Evolutionary conservation across 768 basidiomycete species (phyloP).

Genomic region (Rhizopogon vesiculosus): DNA sequence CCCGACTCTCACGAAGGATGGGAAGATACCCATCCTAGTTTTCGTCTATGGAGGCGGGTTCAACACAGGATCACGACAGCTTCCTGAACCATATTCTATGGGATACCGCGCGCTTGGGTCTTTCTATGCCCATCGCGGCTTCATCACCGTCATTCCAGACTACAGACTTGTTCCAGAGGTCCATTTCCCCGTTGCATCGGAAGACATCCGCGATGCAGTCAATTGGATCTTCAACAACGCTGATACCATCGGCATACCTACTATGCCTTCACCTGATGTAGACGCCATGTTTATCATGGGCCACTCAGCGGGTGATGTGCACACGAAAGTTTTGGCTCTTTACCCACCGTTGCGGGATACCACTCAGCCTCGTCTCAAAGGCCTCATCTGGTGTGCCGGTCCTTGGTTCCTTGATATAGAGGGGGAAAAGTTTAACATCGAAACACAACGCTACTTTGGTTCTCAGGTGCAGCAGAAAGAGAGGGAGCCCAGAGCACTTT

Average conservation of each 20-base stretch:
- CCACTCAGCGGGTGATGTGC: conserved; percentile 60
- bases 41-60: conserved; percentile 70
- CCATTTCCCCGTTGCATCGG: conserved; percentile 48
- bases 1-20: conserved; percentile 14
- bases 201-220: conserved; percentile 59
- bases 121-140: conserved; percentile 56
- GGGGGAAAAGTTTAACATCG: conserved; percentile 19
- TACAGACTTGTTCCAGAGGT: conserved; percentile 59
- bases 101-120: conserved; percentile 53
- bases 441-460: conserved; percentile 25
- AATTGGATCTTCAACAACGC: conserved; percentile 44
- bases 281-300: conserved; percentile 45
- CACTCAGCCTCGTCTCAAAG: conserved; percentile 29
- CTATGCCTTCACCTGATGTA: conserved; percentile 31
- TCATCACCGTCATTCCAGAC: conserved; percentile 63
- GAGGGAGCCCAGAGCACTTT: conserved; percentile 38
- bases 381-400: conserved; percentile 42
- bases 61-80: conserved; percentile 41
- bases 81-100: conserved; percentile 43
- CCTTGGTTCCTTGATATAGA: conserved; percentile 34
- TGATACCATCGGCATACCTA: conserved; percentile 9
- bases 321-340: conserved; percentile 41
- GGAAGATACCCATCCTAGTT: conserved; percentile 48
- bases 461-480: conserved; percentile 37
- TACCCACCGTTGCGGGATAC: conserved; percentile 32